Evolutionary conservation across 2,329 filamentous ascomycete genomes (phyloP).

Genomic region (Paraphaeosphaeria minitans): DNA sequence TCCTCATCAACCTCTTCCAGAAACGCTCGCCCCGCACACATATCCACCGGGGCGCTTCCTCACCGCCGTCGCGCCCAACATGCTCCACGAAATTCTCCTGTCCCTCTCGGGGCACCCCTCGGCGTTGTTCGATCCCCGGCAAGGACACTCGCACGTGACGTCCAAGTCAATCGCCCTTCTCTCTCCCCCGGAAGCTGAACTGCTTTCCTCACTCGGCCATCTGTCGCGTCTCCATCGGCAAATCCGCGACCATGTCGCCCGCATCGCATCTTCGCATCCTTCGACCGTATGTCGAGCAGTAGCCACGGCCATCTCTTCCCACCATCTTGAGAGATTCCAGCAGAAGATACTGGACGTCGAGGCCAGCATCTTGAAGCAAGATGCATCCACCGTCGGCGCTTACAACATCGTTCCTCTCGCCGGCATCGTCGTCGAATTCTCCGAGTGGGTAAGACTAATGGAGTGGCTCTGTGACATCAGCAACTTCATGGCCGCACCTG

Average conservation of each 20-base stretch:
- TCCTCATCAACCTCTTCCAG: constrained; percentile 38
- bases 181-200: constrained; percentile 80
- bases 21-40: constrained; percentile 23
- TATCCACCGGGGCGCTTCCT: constrained; percentile 14
- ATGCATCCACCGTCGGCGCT: constrained; percentile 81
- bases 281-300: constrained; percentile 88
- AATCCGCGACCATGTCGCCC: constrained; percentile 69
- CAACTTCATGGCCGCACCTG: constrained; percentile 66
- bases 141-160: constrained; percentile 46
- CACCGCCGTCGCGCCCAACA: constrained; percentile 49
- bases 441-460: constrained; percentile 82
- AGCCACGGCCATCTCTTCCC: constrained; percentile 74
- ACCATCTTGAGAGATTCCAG: constrained; percentile 81
- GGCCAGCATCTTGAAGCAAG: constrained; percentile 72
- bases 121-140: constrained; percentile 71
- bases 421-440: constrained; percentile 80
- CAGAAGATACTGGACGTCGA: constrained; percentile 85
- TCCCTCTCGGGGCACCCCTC: constrained; percentile 94
- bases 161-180: constrained; percentile 53
- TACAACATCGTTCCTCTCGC: constrained; percentile 94
- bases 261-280: constrained; percentile 71
- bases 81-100: constrained; percentile 99
- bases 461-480: constrained; percentile 83
- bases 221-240: constrained; percentile 79
- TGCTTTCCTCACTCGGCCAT: constrained; percentile 76